A percentile compares a stretch with the other conserved stretches of the same genome.
These are phyloP conservation scores for Magnolia kwangsiensis DNA, from an alignment of 164 flowering plant genomes.

Conservation along the genomic window DNA sequence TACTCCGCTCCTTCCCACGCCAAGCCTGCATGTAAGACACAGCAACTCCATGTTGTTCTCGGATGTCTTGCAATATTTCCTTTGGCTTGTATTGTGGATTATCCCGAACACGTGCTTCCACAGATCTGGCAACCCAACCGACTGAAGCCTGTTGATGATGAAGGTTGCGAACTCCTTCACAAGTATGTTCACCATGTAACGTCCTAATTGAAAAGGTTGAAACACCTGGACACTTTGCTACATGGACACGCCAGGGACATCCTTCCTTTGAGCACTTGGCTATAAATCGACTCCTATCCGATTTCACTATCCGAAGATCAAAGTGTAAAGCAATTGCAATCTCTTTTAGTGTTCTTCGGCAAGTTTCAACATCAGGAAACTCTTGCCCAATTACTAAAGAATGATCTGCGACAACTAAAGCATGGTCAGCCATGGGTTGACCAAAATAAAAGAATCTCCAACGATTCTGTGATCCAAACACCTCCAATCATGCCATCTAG, in stretches of 20 bases:
- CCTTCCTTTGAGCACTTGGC: constrained; percentile 96
- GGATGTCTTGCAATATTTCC: constrained; percentile 86
- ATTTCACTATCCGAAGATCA: constrained; percentile 93
- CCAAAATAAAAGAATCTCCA: neutral
- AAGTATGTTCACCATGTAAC: constrained; percentile 80
- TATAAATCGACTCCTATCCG: constrained; percentile 94
- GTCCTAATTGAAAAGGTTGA: constrained; percentile 86
- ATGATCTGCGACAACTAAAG: constrained; percentile 18
- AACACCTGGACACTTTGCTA: constrained; percentile 83
- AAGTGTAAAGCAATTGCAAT: constrained; percentile 89
- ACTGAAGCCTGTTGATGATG: constrained; percentile 98
- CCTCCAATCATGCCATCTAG: neutral
- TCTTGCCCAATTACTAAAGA: constrained; percentile 78
- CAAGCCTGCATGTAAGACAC: constrained; percentile 99
- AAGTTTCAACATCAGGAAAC: constrained; percentile 74
- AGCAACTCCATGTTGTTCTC: constrained; percentile 92
- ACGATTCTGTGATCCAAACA: neutral
- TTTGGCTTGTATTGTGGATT: constrained; percentile 95
- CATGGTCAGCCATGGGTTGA: constrained; percentile 14
- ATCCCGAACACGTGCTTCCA: constrained; percentile 77
- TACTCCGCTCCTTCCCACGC: constrained; percentile 98
- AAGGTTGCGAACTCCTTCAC: constrained; percentile 86
- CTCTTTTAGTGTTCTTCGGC: constrained; percentile 76
- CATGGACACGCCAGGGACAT: constrained; percentile 99
- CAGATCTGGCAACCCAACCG: constrained; percentile 99